Percentiles rank a stretch among this genome's conserved stretches.
phyloP scores from a whole-genome alignment of 2,329 filamentous ascomycete genomes.

The Pseudogymnoascus destructans region DNA sequence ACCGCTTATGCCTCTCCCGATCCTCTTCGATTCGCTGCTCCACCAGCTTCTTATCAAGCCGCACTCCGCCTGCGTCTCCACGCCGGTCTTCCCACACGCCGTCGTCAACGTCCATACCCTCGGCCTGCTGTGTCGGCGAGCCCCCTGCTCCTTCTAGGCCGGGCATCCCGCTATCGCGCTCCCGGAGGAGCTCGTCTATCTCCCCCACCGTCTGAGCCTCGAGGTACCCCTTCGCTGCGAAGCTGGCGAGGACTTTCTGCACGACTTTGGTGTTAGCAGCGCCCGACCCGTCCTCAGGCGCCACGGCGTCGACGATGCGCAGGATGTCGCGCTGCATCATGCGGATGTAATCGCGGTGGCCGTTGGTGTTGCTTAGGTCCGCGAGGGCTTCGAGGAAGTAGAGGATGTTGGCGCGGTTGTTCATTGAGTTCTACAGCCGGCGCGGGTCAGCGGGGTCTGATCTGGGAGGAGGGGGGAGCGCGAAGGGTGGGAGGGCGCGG shows the following conservation, averaged over 20 bases:
- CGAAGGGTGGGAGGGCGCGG: not conserved
- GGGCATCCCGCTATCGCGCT: conserved; percentile 45
- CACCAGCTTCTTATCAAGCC: conserved; percentile 73
- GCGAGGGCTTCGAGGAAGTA: conserved; percentile 96
- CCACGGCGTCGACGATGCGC: conserved; percentile 81
- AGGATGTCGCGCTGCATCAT: conserved; percentile 95
- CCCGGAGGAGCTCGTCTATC: conserved; percentile 71
- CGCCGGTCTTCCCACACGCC: conserved; percentile 13
- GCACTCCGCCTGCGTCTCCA: conserved; percentile 14
- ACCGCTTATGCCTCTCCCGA: conserved; percentile 80
- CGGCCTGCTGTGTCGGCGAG: not conserved
- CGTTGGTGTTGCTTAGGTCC: conserved; percentile 49
- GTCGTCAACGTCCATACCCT: not conserved
- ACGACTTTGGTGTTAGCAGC: conserved; percentile 92
- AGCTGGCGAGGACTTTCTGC: conserved; percentile 60
- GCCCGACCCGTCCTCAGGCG: conserved; percentile 72
- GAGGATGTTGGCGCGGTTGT: conserved; percentile 96
- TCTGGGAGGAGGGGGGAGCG: not conserved
- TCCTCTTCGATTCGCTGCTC: conserved; percentile 97
- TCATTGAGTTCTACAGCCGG: conserved; percentile 66
- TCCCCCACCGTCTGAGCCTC: conserved; percentile 61
- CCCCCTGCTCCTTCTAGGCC: not conserved
- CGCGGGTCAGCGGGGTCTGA: not conserved
- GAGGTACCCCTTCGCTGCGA: conserved; percentile 59
- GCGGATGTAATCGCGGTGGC: conserved; percentile 69